Conservation (phyloP, 805 yeast species). For the Candida chilensis region DNA sequence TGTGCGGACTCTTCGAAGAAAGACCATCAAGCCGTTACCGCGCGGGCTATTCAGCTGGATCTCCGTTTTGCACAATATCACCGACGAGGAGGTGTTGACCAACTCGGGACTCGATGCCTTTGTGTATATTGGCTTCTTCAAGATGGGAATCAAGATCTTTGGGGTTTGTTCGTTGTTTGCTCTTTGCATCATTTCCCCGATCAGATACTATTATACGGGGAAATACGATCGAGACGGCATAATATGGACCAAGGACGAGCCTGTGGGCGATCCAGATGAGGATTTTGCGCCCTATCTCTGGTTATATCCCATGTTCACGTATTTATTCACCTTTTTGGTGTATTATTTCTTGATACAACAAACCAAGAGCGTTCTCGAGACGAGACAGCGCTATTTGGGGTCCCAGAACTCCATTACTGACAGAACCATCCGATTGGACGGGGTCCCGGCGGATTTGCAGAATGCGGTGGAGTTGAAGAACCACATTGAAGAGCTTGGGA, state of each 20-base stretch:
- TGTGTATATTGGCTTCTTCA: constrained; percentile 49
- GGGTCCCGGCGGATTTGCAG: constrained; percentile 39
- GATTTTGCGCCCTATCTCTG: constrained; percentile 35
- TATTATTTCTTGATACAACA: constrained; percentile 33
- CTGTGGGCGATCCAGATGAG: constrained; percentile 18
- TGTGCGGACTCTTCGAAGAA: constrained; percentile 39
- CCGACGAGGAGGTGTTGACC: constrained; percentile 42
- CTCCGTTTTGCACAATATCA: constrained; percentile 30
- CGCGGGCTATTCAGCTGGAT: constrained; percentile 45
- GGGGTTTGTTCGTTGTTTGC: constrained; percentile 35
- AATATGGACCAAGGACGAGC: constrained; percentile 4
- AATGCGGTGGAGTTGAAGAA: constrained; percentile 31
- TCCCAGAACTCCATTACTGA: constrained; percentile 53
- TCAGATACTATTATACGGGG: constrained; percentile 44
- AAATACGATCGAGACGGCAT: constrained; percentile 23
- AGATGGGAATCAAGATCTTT: constrained; percentile 41
- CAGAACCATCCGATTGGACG: constrained; percentile 45
- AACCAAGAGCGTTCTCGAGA: constrained; percentile 38
- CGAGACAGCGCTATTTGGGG: constrained; percentile 49
- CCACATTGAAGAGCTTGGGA: constrained; percentile 45
- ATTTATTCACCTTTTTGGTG: constrained; percentile 39
- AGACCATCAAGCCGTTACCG: constrained; percentile 35
- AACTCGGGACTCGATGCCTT: constrained; percentile 53
- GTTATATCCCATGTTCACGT: constrained; percentile 48
- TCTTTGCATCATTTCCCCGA: constrained; percentile 38